Conservation (phyloP, 208 protist species). For the Acanthamoeba triangularis region DNA sequence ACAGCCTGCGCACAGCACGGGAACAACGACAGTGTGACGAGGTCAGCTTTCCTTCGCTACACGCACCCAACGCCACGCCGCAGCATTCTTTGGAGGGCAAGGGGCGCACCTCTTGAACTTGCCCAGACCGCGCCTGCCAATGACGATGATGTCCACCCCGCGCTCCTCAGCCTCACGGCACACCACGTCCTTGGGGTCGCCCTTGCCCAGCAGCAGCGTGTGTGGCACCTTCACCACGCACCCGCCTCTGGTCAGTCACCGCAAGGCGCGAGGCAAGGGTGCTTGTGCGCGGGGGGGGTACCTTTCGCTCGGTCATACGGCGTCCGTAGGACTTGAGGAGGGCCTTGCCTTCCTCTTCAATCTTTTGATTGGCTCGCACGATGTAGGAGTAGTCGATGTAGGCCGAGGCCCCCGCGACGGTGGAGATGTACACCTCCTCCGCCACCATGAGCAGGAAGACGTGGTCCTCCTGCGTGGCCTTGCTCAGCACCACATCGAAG, state of each 20-base stretch:
- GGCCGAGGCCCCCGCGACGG: slow-evolving; percentile 58
- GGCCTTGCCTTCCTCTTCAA: slow-evolving; percentile 69
- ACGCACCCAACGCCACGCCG: not conserved
- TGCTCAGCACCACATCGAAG: slow-evolving; percentile 62
- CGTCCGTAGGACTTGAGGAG: slow-evolving; percentile 63
- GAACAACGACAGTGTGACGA: not conserved
- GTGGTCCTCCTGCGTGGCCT: slow-evolving; percentile 28
- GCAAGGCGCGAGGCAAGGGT: not conserved
- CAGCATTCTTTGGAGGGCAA: too few species aligned
- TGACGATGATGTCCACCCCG: slow-evolving; percentile 24
- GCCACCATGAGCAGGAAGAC: slow-evolving; percentile 75
- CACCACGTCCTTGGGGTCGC: slow-evolving; percentile 71
- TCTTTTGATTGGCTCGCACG: slow-evolving; percentile 63
- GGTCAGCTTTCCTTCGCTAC: not conserved
- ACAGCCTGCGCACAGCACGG: slow-evolving; percentile 2
- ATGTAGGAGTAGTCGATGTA: slow-evolving; percentile 77
- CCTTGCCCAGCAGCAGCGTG: slow-evolving; percentile 75
- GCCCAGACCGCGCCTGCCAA: slow-evolving; percentile 65
- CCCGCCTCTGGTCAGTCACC: not conserved
- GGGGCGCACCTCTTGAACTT: slow-evolving; percentile 24
- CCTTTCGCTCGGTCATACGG: slow-evolving; percentile 33
- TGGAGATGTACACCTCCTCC: slow-evolving; percentile 71
- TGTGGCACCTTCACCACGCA: not conserved
- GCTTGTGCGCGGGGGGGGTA: not conserved
- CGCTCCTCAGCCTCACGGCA: slow-evolving; percentile 57